phyloP scores from a whole-genome alignment of 2,329 filamentous ascomycete genomes.

The Paraphaeosphaeria minitans region DNA sequence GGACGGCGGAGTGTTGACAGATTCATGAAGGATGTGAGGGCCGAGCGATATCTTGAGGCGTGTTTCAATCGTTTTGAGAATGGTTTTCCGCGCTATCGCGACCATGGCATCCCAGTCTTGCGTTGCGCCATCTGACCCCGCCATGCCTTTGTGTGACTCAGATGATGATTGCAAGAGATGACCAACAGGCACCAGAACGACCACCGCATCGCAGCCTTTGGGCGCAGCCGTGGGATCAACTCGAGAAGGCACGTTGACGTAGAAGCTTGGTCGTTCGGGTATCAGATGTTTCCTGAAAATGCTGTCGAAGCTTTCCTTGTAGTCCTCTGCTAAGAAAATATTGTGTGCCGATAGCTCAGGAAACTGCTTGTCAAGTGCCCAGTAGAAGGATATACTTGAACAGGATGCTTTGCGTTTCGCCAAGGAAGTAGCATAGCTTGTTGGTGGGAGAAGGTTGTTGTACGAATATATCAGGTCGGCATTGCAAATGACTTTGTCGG shows the following conservation, averaged over 20 bases:
- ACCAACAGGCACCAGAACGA: slow-evolving; percentile 74
- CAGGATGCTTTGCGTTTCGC: slow-evolving; percentile 64
- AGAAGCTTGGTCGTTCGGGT: slow-evolving; percentile 73
- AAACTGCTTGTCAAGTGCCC: slow-evolving; percentile 66
- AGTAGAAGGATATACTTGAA: slow-evolving; percentile 79
- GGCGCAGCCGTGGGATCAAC: slow-evolving; percentile 72
- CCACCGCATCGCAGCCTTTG: slow-evolving; percentile 65
- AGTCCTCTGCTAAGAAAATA: slow-evolving; percentile 77
- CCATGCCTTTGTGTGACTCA: slow-evolving; percentile 46
- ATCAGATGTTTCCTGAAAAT: slow-evolving; percentile 74
- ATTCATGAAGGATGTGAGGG: slow-evolving; percentile 62
- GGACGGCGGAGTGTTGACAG: slow-evolving; percentile 66
- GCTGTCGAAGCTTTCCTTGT: slow-evolving; percentile 73
- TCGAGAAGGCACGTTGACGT: slow-evolving; percentile 75
- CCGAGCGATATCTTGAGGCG: slow-evolving; percentile 64
- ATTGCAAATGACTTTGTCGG: slow-evolving; percentile 73
- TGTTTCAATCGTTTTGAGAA: slow-evolving; percentile 64
- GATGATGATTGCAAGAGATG: slow-evolving; percentile 59
- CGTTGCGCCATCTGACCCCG: slow-evolving; percentile 49
- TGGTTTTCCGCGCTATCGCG: slow-evolving; percentile 61
- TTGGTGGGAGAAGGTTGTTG: slow-evolving; percentile 68
- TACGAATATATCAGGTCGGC: slow-evolving; percentile 78
- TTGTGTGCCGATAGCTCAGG: slow-evolving; percentile 72
- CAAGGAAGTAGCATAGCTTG: slow-evolving; percentile 50
- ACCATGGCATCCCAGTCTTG: slow-evolving; percentile 69